phyloP scores from a whole-genome alignment of 768 basidiomycete species.

The Mycena amicta region DNA sequence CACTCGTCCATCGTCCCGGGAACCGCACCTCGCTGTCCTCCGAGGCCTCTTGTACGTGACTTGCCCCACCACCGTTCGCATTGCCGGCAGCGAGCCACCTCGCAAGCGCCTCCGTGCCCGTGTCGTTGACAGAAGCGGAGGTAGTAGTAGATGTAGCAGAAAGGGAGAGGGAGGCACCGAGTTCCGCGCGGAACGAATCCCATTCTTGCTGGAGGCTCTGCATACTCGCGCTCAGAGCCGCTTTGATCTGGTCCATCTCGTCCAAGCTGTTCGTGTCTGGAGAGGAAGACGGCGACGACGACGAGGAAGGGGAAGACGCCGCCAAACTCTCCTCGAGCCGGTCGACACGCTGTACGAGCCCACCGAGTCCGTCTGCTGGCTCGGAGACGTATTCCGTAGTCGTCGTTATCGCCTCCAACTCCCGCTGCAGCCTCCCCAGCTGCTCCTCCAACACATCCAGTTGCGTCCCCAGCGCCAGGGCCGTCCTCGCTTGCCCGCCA shows the following conservation, averaged over 20 bases:
- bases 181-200: conserved; percentile 11
- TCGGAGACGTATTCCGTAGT: not conserved
- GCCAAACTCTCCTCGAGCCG: not conserved
- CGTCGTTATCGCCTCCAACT: not conserved
- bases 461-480: conserved; percentile 9
- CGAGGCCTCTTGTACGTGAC: too few species aligned
- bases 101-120: not conserved
- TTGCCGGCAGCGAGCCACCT: not conserved
- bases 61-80: too few species aligned
- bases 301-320: too few species aligned
- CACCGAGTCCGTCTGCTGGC: not conserved
- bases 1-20: not conserved
- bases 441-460: conserved; percentile 7
- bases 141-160: not conserved
- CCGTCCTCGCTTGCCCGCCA: not conserved
- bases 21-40: not conserved
- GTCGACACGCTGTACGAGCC: not conserved
- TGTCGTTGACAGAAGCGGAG: not conserved
- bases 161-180: too few species aligned
- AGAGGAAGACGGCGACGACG: not conserved
- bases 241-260: conserved; percentile 6
- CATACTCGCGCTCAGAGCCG: not conserved
- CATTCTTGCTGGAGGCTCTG: conserved; percentile 12
- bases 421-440: conserved; percentile 6
- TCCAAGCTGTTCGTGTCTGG: not conserved